These are phyloP conservation scores for Fusarium equiseti DNA, from an alignment of 2,329 filamentous ascomycete genomes.

Conservation along the genomic window DNA sequence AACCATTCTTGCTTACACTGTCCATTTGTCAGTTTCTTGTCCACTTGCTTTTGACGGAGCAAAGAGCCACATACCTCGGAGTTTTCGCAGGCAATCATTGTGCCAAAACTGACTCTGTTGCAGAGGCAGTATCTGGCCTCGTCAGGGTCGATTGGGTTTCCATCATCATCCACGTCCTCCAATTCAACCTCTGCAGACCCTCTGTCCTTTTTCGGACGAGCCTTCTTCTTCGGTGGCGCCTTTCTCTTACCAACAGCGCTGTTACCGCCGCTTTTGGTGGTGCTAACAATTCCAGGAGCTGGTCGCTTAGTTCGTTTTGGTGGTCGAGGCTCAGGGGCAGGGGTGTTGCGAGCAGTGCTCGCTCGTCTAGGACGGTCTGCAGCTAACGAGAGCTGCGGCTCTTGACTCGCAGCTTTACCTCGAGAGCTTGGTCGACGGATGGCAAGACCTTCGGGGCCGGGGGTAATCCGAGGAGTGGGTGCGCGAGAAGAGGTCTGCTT, in stretches of 20 bases:
- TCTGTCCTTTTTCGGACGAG: conserved; percentile 63
- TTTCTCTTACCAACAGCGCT: conserved; percentile 79
- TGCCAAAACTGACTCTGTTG: conserved; percentile 82
- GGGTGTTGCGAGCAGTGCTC: conserved; percentile 69
- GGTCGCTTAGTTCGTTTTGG: conserved; percentile 75
- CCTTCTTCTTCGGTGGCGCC: conserved; percentile 75
- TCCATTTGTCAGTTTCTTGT: conserved; percentile 50
- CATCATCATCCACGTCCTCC: conserved; percentile 75
- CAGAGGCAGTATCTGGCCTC: conserved; percentile 84
- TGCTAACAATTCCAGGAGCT: conserved; percentile 77
- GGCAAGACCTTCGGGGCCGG: conserved; percentile 51
- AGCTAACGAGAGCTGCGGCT: conserved; percentile 62
- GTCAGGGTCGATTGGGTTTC: conserved; percentile 77
- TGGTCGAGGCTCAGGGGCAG: conserved; percentile 62
- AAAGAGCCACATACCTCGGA: conserved; percentile 69
- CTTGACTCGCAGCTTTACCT: conserved; percentile 65
- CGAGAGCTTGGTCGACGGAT: conserved; percentile 63
- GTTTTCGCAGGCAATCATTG: conserved; percentile 88
- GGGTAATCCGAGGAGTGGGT: conserved; percentile 52
- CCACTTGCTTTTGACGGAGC: conserved; percentile 10
- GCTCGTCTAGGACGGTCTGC: conserved; percentile 66
- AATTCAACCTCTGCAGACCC: conserved; percentile 58
- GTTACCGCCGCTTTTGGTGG: conserved; percentile 69
- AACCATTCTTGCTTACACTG: conserved; percentile 88
- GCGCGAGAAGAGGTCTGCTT: conserved; percentile 52